Evolutionary conservation across 257 asterid species (phyloP), one percentile per base, ranked within the genome.

Genomic region (Nicotiana benthamiana): DNA sequence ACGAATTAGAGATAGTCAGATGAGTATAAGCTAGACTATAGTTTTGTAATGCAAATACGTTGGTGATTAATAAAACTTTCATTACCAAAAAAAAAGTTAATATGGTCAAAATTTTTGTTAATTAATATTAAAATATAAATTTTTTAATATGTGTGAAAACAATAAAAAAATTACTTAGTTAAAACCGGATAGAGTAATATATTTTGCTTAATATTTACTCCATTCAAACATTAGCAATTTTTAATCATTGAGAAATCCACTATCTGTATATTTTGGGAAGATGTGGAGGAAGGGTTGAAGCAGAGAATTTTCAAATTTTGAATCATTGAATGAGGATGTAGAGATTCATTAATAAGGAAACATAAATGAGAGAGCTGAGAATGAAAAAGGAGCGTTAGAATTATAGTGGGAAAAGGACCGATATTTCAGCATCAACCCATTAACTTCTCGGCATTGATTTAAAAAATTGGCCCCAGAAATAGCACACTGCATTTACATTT

Each of bases 361-460:
- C 56, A 46, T 46, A 46, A 46, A 24, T 46, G 36, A 40, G 12
- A n/a, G 12, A 12, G 6, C 18, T n/a, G 75, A 43, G 13, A 72
- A 72, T 72, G 36, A 46, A 6, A 1, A 43, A 22, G 77, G 77
- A 22, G 60, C 77, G 15, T 72, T 11, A 46, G n/a, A 72, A 43
- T 72, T 72, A 46, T 46, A 46, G 59, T 72, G 77, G 77, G 22
- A 46, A 36, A 46, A 72, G 10, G 59, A 70, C 22, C 46, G 59
- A 72, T 72, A 72, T 72, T 72, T 72, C 60, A 72, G n/a, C 59
- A 46, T 72, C 77, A 72, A 68, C 32, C 11, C 20, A 40, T 40
- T 20, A 5, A 72, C 15, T 1, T 46, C 36, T 16, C 9, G 22
- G 8, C 36, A 6, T 22, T 70, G 59, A 56, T 3, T 43, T 15